phyloP scores from a whole-genome alignment of 768 basidiomycete genomes.

The Leccinum obscurum region DNA sequence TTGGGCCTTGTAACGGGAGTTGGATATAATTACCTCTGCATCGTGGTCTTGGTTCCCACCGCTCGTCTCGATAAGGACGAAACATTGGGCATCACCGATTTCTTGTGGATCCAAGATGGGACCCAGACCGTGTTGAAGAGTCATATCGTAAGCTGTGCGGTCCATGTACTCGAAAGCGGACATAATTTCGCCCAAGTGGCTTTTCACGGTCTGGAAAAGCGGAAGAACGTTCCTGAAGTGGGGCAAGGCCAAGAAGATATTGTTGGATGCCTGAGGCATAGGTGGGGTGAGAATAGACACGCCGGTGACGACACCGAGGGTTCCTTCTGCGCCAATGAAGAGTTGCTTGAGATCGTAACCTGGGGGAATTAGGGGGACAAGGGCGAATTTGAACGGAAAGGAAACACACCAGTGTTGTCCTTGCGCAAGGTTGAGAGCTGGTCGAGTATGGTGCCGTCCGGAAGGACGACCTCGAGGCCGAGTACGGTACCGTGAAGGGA shows the following conservation, averaged over 20 bases:
- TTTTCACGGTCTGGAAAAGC: constrained; percentile 78
- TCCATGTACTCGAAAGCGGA: constrained; percentile 98
- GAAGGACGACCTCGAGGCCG: constrained; percentile 92
- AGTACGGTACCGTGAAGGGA: constrained; percentile 93
- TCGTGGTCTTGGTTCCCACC: constrained; percentile 93
- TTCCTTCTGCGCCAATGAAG: constrained; percentile 97
- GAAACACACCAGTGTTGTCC: constrained; percentile 85
- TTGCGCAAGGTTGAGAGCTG: constrained; percentile 89
- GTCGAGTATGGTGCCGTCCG: constrained; percentile 90
- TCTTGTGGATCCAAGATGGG: constrained; percentile 74
- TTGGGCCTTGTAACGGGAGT: constrained; percentile 1
- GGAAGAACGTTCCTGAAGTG: constrained; percentile 85
- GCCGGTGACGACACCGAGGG: constrained; percentile 91
- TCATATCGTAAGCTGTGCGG: constrained; percentile 77
- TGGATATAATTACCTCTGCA: constrained; percentile 62
- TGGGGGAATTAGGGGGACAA: constrained; percentile 29
- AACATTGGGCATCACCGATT: constrained; percentile 77
- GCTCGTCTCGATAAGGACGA: constrained; percentile 92
- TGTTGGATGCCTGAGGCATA: constrained; percentile 80
- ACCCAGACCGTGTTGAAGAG: constrained; percentile 81
- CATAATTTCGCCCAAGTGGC: constrained; percentile 88
- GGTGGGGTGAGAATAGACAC: constrained; percentile 93
- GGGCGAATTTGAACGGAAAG: not conserved
- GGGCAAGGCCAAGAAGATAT: constrained; percentile 87
- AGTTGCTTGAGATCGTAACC: constrained; percentile 98